phyloP scores from a whole-genome alignment of 495 filamentous ascomycete genomes.

The Saxophila tyrrhenica region DNA sequence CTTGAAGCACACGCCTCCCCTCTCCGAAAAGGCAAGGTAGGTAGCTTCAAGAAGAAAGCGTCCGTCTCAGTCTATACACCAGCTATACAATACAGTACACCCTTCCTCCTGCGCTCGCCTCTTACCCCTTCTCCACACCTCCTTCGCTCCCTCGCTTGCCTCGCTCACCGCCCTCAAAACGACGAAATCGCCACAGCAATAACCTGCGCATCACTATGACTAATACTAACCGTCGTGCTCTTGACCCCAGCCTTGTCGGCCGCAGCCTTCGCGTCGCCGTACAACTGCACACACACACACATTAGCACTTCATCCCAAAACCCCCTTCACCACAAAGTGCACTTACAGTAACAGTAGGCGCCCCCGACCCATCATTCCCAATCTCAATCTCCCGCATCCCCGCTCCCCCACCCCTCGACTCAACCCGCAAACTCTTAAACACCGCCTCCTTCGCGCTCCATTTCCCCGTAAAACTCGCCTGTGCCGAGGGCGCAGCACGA shows the following conservation, averaged over 20 bases:
- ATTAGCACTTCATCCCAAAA: constrained; percentile 13
- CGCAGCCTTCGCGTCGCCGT: constrained; percentile 68
- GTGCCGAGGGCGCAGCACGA: constrained; percentile 59
- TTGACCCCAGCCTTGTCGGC: constrained; percentile 79
- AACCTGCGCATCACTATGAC: constrained; percentile 82
- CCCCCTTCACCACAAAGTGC: background rate
- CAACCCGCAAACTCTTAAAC: constrained; percentile 92
- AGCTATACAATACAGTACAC: background rate
- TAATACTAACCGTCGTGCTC: constrained; percentile 81
- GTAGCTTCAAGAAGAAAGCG: no score
- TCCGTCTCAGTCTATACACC: no score
- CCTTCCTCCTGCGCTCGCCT: no score
- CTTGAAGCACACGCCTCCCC: no score
- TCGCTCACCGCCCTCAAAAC: background rate
- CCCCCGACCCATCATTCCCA: constrained; percentile 62
- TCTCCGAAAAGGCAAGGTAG: no score
- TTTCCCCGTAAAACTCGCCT: constrained; percentile 78
- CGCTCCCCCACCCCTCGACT: constrained; percentile 76
- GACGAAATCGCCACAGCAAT: constrained; percentile 62
- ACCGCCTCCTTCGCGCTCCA: constrained; percentile 98
- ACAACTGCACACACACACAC: constrained; percentile 52
- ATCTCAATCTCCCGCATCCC: constrained; percentile 94
- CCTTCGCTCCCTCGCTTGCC: no score
- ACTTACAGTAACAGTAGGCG: constrained; percentile 74
- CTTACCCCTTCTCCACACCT: no score